Evolutionary conservation across 768 basidiomycete genomes (phyloP).

Genomic region (Fistulinella prunicolor): DNA sequence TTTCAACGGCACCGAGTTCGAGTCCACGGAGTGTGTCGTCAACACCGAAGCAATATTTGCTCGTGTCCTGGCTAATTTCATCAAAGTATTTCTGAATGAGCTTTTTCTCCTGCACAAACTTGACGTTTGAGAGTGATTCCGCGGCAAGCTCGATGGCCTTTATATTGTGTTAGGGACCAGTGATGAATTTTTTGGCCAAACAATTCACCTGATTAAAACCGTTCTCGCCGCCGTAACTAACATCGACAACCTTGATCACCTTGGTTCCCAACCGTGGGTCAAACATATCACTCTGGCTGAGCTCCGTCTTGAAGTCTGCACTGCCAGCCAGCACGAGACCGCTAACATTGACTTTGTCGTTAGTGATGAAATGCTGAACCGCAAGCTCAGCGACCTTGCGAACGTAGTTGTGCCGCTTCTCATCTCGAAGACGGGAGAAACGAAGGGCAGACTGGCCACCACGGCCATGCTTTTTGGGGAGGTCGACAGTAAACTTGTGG

Average conservation of each 20-base stretch:
- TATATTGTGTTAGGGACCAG: background rate
- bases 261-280: constrained; percentile 85
- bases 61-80: constrained; percentile 97
- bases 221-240: constrained; percentile 97
- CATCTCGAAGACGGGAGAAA: constrained; percentile 99
- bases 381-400: constrained; percentile 97
- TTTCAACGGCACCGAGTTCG: constrained; percentile 95
- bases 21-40: constrained; percentile 95
- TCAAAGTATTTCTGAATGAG: constrained; percentile 99
- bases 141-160: constrained; percentile 96
- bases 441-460: constrained; percentile 99
- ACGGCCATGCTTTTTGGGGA: constrained; percentile 99
- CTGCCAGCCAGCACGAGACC: constrained; percentile 95
- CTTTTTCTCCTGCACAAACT: constrained; percentile 98
- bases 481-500: constrained; percentile 98
- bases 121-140: constrained; percentile 96
- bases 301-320: constrained; percentile 98
- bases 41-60: constrained; percentile 95
- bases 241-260: constrained; percentile 97
- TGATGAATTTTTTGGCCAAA: background rate
- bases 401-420: constrained; percentile 99
- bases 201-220: constrained; percentile 93
- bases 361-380: constrained; percentile 96
- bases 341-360: constrained; percentile 97
- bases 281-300: constrained; percentile 95